A percentile compares a stretch with the other conserved stretches of the same genome.
Conservation (phyloP, 2,329 filamentous ascomycete genomes). For the Grosmannia penicillata region DNA sequence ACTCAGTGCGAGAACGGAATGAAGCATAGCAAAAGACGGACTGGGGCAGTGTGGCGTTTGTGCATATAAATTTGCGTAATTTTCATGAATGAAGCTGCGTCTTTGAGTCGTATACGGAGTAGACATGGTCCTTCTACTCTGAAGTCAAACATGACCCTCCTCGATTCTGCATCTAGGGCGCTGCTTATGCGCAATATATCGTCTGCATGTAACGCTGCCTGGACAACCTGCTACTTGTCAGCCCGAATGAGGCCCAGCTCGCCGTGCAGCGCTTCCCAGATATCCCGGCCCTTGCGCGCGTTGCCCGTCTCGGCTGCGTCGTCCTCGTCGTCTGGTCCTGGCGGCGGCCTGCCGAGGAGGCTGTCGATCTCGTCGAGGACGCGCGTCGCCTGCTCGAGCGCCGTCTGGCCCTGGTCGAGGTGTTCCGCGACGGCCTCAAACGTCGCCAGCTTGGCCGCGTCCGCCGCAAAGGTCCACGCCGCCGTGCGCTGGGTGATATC, state of each 20-base stretch:
- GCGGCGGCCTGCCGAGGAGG: conserved; percentile 25
- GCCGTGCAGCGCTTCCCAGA: conserved; percentile 37
- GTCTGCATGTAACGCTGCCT: too few relatives aligned
- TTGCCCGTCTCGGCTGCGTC: conserved; percentile 13
- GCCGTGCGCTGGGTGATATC: conserved; percentile 27
- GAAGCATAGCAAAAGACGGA: too few relatives aligned
- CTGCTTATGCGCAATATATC: too few relatives aligned
- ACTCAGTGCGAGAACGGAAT: too few relatives aligned
- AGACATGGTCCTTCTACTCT: too few relatives aligned
- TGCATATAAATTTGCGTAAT: background rate
- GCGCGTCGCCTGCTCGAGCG: conserved; percentile 36
- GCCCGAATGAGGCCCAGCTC: conserved; percentile 36
- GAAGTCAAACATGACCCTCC: too few relatives aligned
- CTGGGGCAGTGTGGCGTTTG: too few relatives aligned
- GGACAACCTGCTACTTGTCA: conserved; percentile 12
- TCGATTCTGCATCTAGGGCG: too few relatives aligned
- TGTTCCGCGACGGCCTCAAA: conserved; percentile 44
- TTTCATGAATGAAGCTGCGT: background rate
- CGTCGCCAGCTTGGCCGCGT: conserved; percentile 43
- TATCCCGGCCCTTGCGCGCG: conserved; percentile 19
- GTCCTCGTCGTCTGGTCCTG: conserved; percentile 14
- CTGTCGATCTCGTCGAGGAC: conserved; percentile 32
- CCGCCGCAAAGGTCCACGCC: conserved; percentile 45
- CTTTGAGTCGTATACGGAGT: too few relatives aligned
- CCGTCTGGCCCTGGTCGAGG: conserved; percentile 41